A percentile compares a stretch with the other conserved stretches of the same genome.
These are phyloP conservation scores for Podospora bellae-mahoneyi DNA, from an alignment of 495 filamentous ascomycete genomes.

Conservation along the genomic window DNA sequence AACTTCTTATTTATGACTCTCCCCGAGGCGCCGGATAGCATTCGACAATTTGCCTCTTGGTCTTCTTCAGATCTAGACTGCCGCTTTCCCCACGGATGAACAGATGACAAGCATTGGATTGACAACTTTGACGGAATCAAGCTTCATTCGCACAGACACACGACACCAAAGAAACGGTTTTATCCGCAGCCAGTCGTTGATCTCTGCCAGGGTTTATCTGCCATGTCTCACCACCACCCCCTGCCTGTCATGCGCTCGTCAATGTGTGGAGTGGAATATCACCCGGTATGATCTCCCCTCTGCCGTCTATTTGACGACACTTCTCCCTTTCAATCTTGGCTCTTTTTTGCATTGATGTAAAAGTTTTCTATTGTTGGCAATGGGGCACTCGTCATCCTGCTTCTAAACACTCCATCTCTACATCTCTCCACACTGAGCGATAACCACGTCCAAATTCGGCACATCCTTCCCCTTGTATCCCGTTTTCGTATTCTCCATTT, in stretches of 20 bases:
- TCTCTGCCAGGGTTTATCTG: not conserved
- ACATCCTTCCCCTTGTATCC: constrained; percentile 66
- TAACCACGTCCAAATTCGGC: constrained; percentile 79
- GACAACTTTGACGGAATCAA: constrained; percentile 1
- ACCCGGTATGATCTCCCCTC: not conserved
- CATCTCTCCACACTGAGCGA: constrained; percentile 89
- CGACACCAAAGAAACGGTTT: constrained; percentile 1
- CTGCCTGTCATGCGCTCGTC: not conserved
- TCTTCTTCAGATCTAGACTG: not conserved
- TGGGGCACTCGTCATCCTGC: not conserved
- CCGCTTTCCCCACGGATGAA: not conserved
- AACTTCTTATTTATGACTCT: not conserved
- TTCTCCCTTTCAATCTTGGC: not conserved
- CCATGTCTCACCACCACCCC: not conserved
- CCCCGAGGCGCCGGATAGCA: not conserved
- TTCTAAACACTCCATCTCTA: constrained; percentile 35
- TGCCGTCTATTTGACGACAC: not conserved
- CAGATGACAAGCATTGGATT: not conserved
- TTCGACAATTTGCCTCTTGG: not conserved
- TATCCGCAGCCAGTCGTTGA: constrained; percentile 5
- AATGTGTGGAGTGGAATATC: not conserved
- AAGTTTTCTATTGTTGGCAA: not conserved
- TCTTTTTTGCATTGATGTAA: constrained; percentile 1
- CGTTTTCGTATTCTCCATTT: constrained; percentile 86
- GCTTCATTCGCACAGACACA: not conserved